Conservation (phyloP, 1,284 basidiomycete species). For the Boletus coffeatus region DNA sequence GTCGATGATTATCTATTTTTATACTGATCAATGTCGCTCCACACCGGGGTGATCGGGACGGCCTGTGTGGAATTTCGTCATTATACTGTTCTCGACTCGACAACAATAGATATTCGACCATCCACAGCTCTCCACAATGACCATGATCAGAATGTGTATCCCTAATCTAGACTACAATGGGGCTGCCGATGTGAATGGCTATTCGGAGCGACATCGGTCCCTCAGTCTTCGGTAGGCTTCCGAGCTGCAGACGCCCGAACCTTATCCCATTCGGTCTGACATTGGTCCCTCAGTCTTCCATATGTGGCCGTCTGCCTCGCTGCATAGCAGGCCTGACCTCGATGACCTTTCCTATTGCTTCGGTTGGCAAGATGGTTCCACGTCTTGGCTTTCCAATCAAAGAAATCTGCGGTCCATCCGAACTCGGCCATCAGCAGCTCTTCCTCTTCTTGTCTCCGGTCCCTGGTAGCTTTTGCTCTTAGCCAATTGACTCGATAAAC, state of each 20-base stretch:
- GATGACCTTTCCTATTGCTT: not conserved
- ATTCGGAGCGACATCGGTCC: too few species aligned
- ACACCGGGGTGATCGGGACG: not conserved
- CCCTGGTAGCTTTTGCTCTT: not conserved
- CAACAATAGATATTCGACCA: not conserved
- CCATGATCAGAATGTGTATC: not conserved
- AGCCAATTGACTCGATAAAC: slow-evolving; percentile 3
- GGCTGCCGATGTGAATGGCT: not conserved
- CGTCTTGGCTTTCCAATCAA: not conserved
- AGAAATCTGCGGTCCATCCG: not conserved
- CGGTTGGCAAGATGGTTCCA: not conserved
- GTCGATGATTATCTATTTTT: not conserved
- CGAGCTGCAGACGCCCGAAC: not conserved
- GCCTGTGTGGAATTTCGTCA: not conserved
- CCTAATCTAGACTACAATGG: not conserved
- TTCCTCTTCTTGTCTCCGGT: not conserved
- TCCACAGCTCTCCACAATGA: not conserved
- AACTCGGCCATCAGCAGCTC: not conserved
- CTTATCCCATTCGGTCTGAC: not conserved
- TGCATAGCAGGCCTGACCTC: not conserved
- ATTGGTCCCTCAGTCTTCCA: not conserved
- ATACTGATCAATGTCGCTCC: not conserved
- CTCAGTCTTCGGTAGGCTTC: too few species aligned
- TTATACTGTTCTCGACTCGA: not conserved
- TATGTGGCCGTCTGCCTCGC: not conserved